Percentiles rank a stretch among this genome's conserved stretches.
These are phyloP conservation scores for Betula pendula DNA, from an alignment of 306 rosid species.

Conservation along the genomic window DNA sequence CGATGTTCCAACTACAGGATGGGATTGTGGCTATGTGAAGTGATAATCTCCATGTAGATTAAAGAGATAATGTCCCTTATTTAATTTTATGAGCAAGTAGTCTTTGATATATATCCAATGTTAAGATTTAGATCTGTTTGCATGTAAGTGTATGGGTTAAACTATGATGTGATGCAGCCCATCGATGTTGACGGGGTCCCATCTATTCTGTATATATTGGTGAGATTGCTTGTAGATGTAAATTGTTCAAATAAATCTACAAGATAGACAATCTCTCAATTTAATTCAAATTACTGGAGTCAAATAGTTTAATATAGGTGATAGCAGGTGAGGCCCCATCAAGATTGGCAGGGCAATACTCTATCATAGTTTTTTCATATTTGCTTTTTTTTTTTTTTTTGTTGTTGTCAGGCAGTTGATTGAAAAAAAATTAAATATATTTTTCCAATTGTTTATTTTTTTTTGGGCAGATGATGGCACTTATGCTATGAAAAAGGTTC, in stretches of 20 bases:
- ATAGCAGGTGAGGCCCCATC: neutral
- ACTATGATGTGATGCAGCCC: neutral
- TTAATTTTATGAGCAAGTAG: neutral
- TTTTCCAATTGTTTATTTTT: neutral
- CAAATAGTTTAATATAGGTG: neutral
- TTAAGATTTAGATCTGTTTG: neutral
- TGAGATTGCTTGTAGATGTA: neutral
- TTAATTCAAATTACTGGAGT: neutral
- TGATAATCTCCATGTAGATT: neutral
- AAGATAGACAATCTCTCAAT: neutral
- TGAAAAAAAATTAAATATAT: too few species aligned
- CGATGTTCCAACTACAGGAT: neutral
- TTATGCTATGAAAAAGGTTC: conserved; percentile 93
- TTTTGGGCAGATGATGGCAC: conserved; percentile 77
- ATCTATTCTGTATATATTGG: neutral
- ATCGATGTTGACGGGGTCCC: too few species aligned
- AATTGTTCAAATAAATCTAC: neutral
- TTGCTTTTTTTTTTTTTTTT: neutral
- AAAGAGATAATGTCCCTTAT: neutral
- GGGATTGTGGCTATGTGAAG: neutral
- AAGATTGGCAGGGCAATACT: neutral
- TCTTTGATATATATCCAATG: neutral
- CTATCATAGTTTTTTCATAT: neutral
- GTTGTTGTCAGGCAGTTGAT: neutral
- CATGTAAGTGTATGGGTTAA: neutral